Base-by-base conservation (phyloP, 2,329 filamentous ascomycete species). In the Fusarium continuum region DNA sequence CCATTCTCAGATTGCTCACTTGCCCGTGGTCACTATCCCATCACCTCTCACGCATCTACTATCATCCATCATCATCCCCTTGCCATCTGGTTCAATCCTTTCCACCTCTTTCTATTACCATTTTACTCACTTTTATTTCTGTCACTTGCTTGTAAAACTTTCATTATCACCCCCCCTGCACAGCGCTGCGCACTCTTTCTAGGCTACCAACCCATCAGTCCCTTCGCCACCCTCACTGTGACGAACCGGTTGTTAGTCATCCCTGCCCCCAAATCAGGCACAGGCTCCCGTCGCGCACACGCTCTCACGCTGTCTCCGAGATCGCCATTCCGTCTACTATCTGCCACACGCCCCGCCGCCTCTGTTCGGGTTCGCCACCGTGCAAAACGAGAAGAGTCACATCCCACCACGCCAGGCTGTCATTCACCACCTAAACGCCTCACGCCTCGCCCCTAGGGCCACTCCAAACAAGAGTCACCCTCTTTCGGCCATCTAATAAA, bases 241-340 rank as follows among this genome's bases (percentile, higher is more conserved):
- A 68, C 67, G 39, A 64, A 63, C 52, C 17, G 46, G 54, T 34
- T 57, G 57, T 69, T 65, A 68, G 68, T 70, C 68, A 69, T 69
- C 60, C 58, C 45, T 64, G 60, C 55, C 53, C n/a, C 60, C 49
- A 50, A 55, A 51, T 48, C 61, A 62, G 57, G 59, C 67, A 59
- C 56, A 70, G 66, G 64, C 69, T 69, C 58, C 65, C 65, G 64
- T 62, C 66, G 60, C 68, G 66, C 69, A 70, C 71, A 69, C 70
- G 58, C 62, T 67, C 72, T 75, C 75, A 70, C 72, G 71, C 70
- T 65, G 56, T 68, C 74, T 76, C 76, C 76, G 75, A 76, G 74
- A 72, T 76, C 76, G 75, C 74, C 75, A 75, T 60, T 65, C n/a
- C 69, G 67, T 69, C 69, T 67, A 69, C 70, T 71, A 72, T 71